Base-by-base conservation (phyloP, 148 eudicot species). In the Chenopodium berlandieri region DNA sequence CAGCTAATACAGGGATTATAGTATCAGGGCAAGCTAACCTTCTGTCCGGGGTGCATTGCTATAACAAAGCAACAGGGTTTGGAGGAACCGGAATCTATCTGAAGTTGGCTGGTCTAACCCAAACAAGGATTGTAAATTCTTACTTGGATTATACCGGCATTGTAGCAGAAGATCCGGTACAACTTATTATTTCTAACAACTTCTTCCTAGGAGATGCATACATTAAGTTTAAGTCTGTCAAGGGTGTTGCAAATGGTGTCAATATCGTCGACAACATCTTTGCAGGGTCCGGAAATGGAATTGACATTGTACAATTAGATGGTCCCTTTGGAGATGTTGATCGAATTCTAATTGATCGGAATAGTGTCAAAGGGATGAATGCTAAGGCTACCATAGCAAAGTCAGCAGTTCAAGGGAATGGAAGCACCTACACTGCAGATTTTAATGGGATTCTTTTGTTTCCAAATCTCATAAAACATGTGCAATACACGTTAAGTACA, bases 261-360 rank as follows among this genome's bases (percentile, higher is more conserved):
- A 91, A 87, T 25, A 88, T 95, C 7, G 97, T 92, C 0, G 91
- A 94, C 63, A 95, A 95, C 78, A 95, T 94, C 87, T 95, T 95
- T 50, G 85, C 92, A 22, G 99, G 99, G 1, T 88, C 91, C 0
- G 79, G 83, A 12, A 91, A 84, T 19, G 93, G 94, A 74, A 63
- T 88, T 9, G 92, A 89, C 4, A 94, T 92, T 48, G 97, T 95
- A 32, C 92, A 92, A 6, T 72, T 94, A 86, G 94, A 95, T 75
- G 88, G 90, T 0, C 14, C 46, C 0, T 95, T 95, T 47, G 84
- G 77, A 27, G 75, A 83, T 17, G 78, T 93, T 11, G 89, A 90
- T 79, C 91, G 89, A 78, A 94, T 96, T 9, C 79, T 91, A 8
- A 76, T 96, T 4, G 93, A 94, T 37, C 77, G 87, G 68, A 96